A percentile compares a stretch with the other conserved stretches of the same genome.
Conservation (phyloP, 164 flowering plant species). For the Dillenia suffruticosa region DNA sequence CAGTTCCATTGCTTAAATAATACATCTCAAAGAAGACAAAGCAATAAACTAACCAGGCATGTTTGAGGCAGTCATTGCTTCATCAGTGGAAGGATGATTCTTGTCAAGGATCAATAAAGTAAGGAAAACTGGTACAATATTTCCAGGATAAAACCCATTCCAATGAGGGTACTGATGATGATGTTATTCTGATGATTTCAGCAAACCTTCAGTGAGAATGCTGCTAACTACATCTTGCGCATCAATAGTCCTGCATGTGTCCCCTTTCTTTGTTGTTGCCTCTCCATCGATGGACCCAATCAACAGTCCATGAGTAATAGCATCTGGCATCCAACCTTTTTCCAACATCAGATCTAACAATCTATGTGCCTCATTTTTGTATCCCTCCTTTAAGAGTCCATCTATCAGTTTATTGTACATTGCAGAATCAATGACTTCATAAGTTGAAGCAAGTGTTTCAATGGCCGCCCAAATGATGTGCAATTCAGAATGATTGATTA, state of each 20-base stretch:
- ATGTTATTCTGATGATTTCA: slow-evolving; percentile 12
- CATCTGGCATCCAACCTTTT: slow-evolving; percentile 71
- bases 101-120: neutral
- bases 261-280: slow-evolving; percentile 6
- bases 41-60: neutral
- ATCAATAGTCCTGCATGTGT: slow-evolving; percentile 7
- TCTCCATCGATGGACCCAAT: slow-evolving; percentile 31
- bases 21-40: neutral
- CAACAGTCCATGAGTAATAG: slow-evolving; percentile 49
- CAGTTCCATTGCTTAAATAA: too few relatives aligned
- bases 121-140: neutral
- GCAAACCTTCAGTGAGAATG: slow-evolving; percentile 58
- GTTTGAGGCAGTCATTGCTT: neutral
- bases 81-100: neutral
- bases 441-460: slow-evolving; percentile 23
- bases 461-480: slow-evolving; percentile 27
- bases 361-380: slow-evolving; percentile 32
- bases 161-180: neutral
- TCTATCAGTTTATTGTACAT: slow-evolving; percentile 40
- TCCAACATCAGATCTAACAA: slow-evolving; percentile 70
- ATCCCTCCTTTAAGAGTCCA: slow-evolving; percentile 65
- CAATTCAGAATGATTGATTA: slow-evolving; percentile 40
- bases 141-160: neutral
- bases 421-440: slow-evolving; percentile 26
- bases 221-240: slow-evolving; percentile 42